These are phyloP conservation scores for Curvularia hawaiiensis DNA, from an alignment of 2,329 filamentous ascomycete genomes.

Conservation along the genomic window DNA sequence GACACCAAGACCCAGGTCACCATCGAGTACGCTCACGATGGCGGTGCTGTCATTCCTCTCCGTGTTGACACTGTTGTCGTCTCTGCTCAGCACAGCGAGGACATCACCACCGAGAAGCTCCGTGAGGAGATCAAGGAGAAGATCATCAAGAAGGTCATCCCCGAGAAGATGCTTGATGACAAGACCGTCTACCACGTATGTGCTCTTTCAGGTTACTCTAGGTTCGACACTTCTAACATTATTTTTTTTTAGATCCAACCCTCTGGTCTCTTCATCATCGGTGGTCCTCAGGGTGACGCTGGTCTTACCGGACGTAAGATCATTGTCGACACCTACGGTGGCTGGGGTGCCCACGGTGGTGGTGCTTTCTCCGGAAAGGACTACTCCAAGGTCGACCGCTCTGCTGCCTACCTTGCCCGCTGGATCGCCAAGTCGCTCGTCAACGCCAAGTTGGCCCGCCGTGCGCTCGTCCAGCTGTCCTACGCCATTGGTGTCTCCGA, in stretches of 20 bases:
- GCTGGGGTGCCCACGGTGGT: conserved; percentile 99
- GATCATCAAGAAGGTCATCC: conserved; percentile 95
- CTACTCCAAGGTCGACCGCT: conserved; percentile 99
- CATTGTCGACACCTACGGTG: conserved; percentile 99
- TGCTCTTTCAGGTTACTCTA: conserved; percentile 20
- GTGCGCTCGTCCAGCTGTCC: conserved; percentile 94
- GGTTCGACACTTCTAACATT: conserved; percentile 18
- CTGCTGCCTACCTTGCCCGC: conserved; percentile 93
- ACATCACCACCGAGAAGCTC: conserved; percentile 88
- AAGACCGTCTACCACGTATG: conserved; percentile 92
- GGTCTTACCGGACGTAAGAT: conserved; percentile 99
- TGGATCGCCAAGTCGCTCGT: conserved; percentile 99
- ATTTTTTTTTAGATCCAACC: conserved; percentile 74
- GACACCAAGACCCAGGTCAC: conserved; percentile 99
- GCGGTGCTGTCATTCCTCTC: conserved; percentile 87
- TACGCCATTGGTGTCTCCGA: conserved; percentile 99
- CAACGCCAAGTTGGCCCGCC: conserved; percentile 83
- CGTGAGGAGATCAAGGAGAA: conserved; percentile 96
- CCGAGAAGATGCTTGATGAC: conserved; percentile 88
- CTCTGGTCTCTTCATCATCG: conserved; percentile 98
- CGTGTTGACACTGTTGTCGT: conserved; percentile 97
- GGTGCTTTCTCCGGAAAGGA: conserved; percentile 99
- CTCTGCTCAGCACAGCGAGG: conserved; percentile 89
- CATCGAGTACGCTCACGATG: conserved; percentile 97
- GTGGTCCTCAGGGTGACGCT: conserved; percentile 97